Evolutionary conservation across 345 rosid genomes (phyloP).

Genomic region (Nasturtium officinale): DNA sequence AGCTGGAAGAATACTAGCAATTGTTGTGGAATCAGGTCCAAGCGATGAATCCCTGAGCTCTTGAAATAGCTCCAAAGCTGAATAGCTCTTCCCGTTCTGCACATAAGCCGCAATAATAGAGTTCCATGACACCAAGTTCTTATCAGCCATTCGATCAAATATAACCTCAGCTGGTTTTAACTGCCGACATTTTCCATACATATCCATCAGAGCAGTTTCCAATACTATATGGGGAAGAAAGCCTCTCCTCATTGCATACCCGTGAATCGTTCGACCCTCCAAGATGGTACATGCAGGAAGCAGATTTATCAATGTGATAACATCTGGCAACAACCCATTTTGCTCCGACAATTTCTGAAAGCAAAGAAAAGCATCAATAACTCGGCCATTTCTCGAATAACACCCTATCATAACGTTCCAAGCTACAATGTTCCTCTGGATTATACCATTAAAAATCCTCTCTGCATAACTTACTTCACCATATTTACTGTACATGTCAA

Average conservation of each 20-base stretch:
- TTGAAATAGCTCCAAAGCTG: constrained; percentile 59
- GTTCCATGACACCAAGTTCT: constrained; percentile 73
- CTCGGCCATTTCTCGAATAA: constrained; percentile 49
- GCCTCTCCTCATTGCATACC: constrained; percentile 60
- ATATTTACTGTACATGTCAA: constrained; percentile 71
- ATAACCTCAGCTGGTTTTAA: constrained; percentile 51
- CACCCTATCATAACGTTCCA: constrained; percentile 82
- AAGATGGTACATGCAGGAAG: constrained; percentile 63
- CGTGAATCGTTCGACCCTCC: constrained; percentile 68
- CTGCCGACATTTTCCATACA: constrained; percentile 58
- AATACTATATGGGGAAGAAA: constrained; percentile 64
- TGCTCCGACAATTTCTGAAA: constrained; percentile 56
- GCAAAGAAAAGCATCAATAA: constrained; percentile 52
- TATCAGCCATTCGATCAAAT: constrained; percentile 52
- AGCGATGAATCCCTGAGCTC: constrained; percentile 47
- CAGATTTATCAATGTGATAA: constrained; percentile 60
- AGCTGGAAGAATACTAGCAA: constrained; percentile 68
- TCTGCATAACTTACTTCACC: constrained; percentile 59
- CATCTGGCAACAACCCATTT: constrained; percentile 56
- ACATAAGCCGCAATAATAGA: constrained; percentile 64
- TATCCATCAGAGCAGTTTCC: constrained; percentile 70
- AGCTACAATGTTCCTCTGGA: constrained; percentile 52
- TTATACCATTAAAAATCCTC: constrained; percentile 52
- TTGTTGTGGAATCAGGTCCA: constrained; percentile 58
- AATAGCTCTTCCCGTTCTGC: constrained; percentile 50